These are phyloP conservation scores for Candida morakotiae DNA, from an alignment of 805 yeast species.

Conservation along the genomic window DNA sequence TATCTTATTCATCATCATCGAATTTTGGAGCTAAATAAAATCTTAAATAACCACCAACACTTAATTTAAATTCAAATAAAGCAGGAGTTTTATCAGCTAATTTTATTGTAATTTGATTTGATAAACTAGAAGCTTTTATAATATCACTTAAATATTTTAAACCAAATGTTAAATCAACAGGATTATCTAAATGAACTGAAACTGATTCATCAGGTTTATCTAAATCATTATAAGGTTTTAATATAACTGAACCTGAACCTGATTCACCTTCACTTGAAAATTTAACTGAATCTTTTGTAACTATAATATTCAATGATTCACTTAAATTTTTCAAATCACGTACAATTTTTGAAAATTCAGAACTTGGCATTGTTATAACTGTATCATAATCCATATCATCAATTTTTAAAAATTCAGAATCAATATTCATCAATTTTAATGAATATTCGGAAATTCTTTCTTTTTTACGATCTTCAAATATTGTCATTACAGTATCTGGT, in stretches of 20 bases:
- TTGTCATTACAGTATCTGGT: slow-evolving; percentile 73
- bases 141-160: slow-evolving; percentile 87
- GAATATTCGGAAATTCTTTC: slow-evolving; percentile 91
- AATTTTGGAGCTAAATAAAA: slow-evolving; percentile 98
- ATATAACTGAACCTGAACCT: slow-evolving; percentile 80
- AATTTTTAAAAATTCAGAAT: slow-evolving; percentile 87
- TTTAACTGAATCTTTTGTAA: slow-evolving; percentile 88
- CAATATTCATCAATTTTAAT: slow-evolving; percentile 92
- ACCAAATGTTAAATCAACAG: slow-evolving; percentile 88
- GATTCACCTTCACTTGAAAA: slow-evolving; percentile 89
- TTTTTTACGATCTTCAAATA: slow-evolving; percentile 86
- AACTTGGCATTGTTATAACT: slow-evolving; percentile 79
- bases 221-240: slow-evolving; percentile 79
- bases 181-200: slow-evolving; percentile 73
- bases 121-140: slow-evolving; percentile 81
- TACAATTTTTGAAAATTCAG: slow-evolving; percentile 84
- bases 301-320: slow-evolving; percentile 81
- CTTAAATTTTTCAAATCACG: slow-evolving; percentile 83
- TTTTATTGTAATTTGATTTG: slow-evolving; percentile 74
- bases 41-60: slow-evolving; percentile 83
- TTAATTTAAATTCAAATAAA: slow-evolving; percentile 83
- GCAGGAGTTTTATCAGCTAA: slow-evolving; percentile 92
- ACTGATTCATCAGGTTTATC: slow-evolving; percentile 76
- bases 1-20: slow-evolving; percentile 72
- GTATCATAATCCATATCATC: slow-evolving; percentile 93